Conservation (phyloP, 2,329 filamentous ascomycete genomes). For the Aspergillus fumigatus region DNA sequence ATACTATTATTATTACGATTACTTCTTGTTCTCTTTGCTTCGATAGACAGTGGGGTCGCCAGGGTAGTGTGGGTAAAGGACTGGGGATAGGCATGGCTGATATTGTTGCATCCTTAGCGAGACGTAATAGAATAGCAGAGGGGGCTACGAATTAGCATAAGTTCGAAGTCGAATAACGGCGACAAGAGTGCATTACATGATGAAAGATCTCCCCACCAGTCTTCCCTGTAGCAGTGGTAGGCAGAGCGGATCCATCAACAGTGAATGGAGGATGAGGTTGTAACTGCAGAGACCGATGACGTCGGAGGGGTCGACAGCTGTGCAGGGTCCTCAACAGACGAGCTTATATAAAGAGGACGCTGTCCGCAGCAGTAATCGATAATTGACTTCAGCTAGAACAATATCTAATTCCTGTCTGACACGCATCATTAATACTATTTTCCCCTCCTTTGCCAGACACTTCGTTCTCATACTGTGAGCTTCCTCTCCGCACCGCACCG, state of each 20-base stretch:
- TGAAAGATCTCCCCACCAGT: neutral
- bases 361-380: neutral
- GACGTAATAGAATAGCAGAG: constrained; percentile 6
- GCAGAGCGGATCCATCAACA: neutral
- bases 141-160: neutral
- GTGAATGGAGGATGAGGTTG: constrained; percentile 1
- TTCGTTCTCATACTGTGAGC: neutral
- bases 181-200: neutral
- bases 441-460: neutral
- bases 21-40: constrained; percentile 10
- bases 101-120: constrained; percentile 5
- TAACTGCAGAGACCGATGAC: constrained; percentile 16
- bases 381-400: neutral
- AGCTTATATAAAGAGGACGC: neutral
- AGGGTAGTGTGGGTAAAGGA: constrained; percentile 2
- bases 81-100: neutral
- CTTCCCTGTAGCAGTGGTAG: neutral
- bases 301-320: constrained; percentile 10
- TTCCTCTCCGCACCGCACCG: neutral
- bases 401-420: neutral
- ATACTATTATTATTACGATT: neutral
- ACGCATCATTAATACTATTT: neutral
- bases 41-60: constrained; percentile 2
- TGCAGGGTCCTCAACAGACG: constrained; percentile 1
- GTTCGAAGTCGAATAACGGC: neutral